Evolutionary conservation across 2,329 filamentous ascomycete species (phyloP).

Genomic region (Fusarium sp.): DNA sequence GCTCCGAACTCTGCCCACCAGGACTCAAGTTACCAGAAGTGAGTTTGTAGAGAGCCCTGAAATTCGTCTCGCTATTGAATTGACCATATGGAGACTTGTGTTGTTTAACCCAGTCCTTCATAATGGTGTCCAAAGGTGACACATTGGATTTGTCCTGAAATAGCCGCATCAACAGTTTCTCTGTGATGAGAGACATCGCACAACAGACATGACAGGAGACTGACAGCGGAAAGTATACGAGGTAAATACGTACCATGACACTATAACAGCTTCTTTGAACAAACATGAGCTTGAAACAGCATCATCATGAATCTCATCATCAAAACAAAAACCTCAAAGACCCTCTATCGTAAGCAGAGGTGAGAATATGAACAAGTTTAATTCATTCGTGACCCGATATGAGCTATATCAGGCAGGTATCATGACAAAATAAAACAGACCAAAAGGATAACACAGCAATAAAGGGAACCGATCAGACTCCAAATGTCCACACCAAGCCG

Average conservation of each 20-base stretch:
- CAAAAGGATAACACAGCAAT: not conserved
- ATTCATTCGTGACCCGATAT: constrained; percentile 1
- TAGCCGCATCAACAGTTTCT: not conserved
- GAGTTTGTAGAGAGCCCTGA: not conserved
- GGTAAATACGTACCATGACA: not conserved
- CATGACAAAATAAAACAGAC: constrained; percentile 5
- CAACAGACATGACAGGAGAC: not conserved
- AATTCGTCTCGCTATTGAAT: not conserved
- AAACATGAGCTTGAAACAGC: not conserved
- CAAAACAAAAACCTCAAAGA: not conserved
- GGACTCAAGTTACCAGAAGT: not conserved
- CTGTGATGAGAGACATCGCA: not conserved
- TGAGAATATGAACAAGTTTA: not conserved
- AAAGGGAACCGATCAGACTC: not conserved
- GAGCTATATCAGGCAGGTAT: constrained; percentile 11
- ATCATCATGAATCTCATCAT: not conserved
- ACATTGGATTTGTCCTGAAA: not conserved
- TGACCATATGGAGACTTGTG: not conserved
- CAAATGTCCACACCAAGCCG: not conserved
- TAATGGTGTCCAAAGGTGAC: not conserved
- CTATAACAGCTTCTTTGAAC: not conserved
- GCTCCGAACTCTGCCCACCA: not conserved
- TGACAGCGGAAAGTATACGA: not conserved
- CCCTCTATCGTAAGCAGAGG: not conserved
- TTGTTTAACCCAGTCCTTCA: not conserved